Conservation (phyloP, 495 filamentous ascomycete genomes). For the Daldinia loculata region DNA sequence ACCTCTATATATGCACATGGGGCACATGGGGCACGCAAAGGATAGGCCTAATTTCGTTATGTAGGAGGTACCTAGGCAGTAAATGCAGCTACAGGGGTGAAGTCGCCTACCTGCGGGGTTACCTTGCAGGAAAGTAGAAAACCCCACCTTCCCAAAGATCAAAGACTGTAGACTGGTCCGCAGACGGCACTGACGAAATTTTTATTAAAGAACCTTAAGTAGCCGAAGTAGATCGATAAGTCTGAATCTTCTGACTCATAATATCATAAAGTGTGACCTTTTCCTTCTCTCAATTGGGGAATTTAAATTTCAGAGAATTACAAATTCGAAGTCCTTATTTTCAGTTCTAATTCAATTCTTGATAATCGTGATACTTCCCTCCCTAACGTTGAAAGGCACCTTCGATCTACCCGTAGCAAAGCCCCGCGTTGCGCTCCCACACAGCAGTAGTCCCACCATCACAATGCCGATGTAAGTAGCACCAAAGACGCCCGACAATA, state of each 20-base stretch:
- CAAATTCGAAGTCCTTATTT: not conserved
- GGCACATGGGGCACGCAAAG: not conserved
- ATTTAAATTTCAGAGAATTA: not conserved
- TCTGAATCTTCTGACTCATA: conserved; percentile 31
- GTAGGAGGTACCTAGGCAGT: too few relatives aligned
- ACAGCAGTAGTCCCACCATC: conserved; percentile 25
- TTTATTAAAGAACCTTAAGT: conserved; percentile 35
- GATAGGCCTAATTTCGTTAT: not conserved
- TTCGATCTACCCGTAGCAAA: not conserved
- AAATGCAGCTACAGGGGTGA: conserved; percentile 17
- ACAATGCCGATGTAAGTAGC: conserved; percentile 46
- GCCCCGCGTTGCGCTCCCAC: conserved; percentile 10
- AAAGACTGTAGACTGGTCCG: conserved; percentile 8
- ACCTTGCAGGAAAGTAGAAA: conserved; percentile 20
- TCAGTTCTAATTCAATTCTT: not conserved
- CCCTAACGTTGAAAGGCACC: not conserved
- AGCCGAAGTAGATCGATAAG: not conserved
- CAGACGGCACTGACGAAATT: conserved; percentile 26
- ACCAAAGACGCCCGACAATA: conserved; percentile 18
- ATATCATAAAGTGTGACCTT: conserved; percentile 42
- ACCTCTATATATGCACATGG: not conserved
- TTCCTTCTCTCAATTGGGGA: not conserved
- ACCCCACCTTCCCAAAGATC: conserved; percentile 28
- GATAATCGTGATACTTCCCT: not conserved
- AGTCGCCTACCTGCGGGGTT: conserved; percentile 38